Evolutionary conservation across 495 filamentous ascomycete species (phyloP), one percentile per base, ranked within the genome.

Genomic region (Penicillium cosmopolitanum): DNA sequence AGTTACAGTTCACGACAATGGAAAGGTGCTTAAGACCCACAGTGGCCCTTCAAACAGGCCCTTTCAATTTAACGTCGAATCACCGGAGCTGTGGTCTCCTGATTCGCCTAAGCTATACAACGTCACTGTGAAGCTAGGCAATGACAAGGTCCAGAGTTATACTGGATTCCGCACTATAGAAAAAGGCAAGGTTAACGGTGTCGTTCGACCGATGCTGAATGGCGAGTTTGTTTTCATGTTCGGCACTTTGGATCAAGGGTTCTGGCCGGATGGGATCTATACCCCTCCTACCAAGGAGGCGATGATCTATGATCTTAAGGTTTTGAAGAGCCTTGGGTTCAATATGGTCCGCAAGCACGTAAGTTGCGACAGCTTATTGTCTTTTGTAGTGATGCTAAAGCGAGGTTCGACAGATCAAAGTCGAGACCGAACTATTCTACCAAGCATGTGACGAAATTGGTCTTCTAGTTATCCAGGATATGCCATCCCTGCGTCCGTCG

Each of bases 291-390:
- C 74, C 18, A 65, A 71, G 2, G 84, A 88, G 54, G 87, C 87
- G 0, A 88, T 90, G 87, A 73, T 83, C 1, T 89, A 78, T 48
- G 87, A 90, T 68, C 66, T 90, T 4, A 46, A 86, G 50, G 59
- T 84, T 31, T 64, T 89, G 50, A 88, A 90, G 68, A 68, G 70
- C 5, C 66, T 89, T 2, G 86, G 86, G 3, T 87, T 87, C 70
- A 90, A 89, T 67, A 85, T 82, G 81, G 67, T 89, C 28, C 81
- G 87, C 9, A 90, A 90, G 67, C 87, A 90, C 61, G 83, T 85
- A 68, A 67, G 82, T 67, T 6, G 11, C 4, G 43, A 48, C 7
- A n/a, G 19, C 13, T 11, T 2, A 31, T 7, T 36, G 35, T 42
- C 25, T 36, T 56, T 56, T 15, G 3, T 12, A 42, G 16, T 6